Evolutionary conservation across 495 filamentous ascomycete species (phyloP), one percentile per base, ranked within the genome.

Genomic region (Daldinia loculata): DNA sequence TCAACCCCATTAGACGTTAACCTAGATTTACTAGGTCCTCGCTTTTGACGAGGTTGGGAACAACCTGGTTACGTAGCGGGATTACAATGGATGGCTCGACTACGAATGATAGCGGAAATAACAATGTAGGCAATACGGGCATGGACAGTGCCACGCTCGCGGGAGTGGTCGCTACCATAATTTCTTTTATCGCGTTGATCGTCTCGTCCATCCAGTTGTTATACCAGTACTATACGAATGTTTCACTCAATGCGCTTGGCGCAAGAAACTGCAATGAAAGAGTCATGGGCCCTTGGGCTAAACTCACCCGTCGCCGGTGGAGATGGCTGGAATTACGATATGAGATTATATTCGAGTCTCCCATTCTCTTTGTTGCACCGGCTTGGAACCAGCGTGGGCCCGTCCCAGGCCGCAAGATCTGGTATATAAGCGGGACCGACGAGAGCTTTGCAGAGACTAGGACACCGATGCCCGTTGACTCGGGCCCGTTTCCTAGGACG

Each of bases 331-430:
- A 86, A 74, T 76, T 86, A 8, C 78, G 84, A 14, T 83, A 85
- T 58, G 84, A 86, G 60, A 83, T 85, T 24, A 76, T 79, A 17
- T 85, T 84, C 72, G 79, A 85, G 59, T 77, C 82, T 0, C 84
- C 84, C 26, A 80, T 85, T 34, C 80, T 86, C 36, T 84, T 86
- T 41, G 78, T 84, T 17, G 82, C 79, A 24, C 71, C 75, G 2
- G 76, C 82, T 3, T 69, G 38, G n/a, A 85, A 85, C 69, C 53
- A 52, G 3, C 70, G 70, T 0, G 81, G 82, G 6, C 83, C 83
- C 11, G 77, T 84, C 19, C 55, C 63, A 43, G 62, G 56, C 12
- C 71, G 74, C 67, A 39, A 61, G 0, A 80, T 84, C 7, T 65
- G 70, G 51, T 80, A 80, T 36, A 75, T 85, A n/a, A 67, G 80